Evolutionary conservation across 1,284 basidiomycete genomes (phyloP).

Genomic region (Leccinum ponderosum): DNA sequence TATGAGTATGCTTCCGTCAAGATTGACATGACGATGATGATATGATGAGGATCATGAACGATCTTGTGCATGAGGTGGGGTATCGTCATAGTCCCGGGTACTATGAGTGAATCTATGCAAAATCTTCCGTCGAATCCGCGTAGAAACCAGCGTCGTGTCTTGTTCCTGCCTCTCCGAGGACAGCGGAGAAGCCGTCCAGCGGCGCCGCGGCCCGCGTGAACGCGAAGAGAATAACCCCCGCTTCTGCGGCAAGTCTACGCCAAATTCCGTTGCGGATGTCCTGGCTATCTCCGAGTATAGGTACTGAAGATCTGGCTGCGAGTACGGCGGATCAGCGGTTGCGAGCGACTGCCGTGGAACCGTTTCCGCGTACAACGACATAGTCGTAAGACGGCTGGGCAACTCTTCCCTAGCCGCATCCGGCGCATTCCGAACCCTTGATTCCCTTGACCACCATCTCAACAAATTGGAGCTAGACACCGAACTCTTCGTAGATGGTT

Average conservation of each 20-base stretch:
- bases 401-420: conserved; percentile 35
- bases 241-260: conserved; percentile 13
- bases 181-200: conserved; percentile 19
- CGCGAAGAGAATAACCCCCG: conserved; percentile 10
- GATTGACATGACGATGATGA: conserved; percentile 5
- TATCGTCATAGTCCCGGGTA: conserved; percentile 12
- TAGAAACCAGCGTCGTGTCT: conserved; percentile 10
- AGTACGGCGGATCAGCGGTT: conserved; percentile 27
- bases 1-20: conserved; percentile 21
- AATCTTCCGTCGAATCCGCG: conserved; percentile 35
- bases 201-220: conserved; percentile 20
- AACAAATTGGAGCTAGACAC: conserved; percentile 38
- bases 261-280: conserved; percentile 21
- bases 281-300: conserved; percentile 21
- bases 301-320: conserved; percentile 32
- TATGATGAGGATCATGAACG: conserved; percentile 10
- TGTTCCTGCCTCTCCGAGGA: conserved; percentile 17
- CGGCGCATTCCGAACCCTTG: conserved; percentile 51
- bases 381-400: conserved; percentile 28
- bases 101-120: conserved; percentile 28
- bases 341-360: conserved; percentile 10
- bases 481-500: conserved; percentile 28
- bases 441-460: conserved; percentile 48
- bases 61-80: conserved; percentile 6
- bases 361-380: conserved; percentile 22